Conservation (phyloP, 371 early-diverging fungal species). For the Mucor lusitanicus region DNA sequence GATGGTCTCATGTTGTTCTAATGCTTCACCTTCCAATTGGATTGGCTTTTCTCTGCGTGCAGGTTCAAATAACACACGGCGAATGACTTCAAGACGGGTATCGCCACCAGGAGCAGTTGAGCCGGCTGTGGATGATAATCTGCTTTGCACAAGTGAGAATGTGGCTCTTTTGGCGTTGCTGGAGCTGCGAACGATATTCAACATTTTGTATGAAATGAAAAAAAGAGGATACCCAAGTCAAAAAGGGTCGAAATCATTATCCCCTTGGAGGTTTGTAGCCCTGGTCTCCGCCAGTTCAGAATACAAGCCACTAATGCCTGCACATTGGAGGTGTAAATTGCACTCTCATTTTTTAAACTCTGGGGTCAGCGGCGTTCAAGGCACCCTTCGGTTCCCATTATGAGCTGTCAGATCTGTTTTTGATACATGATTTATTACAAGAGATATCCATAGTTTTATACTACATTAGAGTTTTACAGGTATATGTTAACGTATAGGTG, state of each 20-base stretch:
- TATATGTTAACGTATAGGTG: neutral
- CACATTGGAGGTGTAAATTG: neutral
- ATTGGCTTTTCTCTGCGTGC: conserved; percentile 47
- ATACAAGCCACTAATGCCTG: neutral
- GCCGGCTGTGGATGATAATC: conserved; percentile 1
- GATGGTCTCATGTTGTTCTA: conserved; percentile 73
- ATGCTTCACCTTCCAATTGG: conserved; percentile 46
- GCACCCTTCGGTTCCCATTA: neutral
- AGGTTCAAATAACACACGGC: conserved; percentile 71
- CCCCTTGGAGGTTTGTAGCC: conserved; percentile 1
- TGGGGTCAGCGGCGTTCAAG: neutral
- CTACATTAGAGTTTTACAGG: neutral
- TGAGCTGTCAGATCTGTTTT: neutral
- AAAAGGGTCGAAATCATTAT: neutral
- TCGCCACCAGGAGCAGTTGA: conserved; percentile 43
- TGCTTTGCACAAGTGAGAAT: conserved; percentile 5
- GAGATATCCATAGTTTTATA: too few species aligned
- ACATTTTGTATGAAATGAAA: neutral
- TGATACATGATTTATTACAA: neutral
- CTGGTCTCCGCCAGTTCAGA: neutral
- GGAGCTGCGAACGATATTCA: conserved; percentile 17
- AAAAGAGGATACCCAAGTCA: conserved; percentile 1
- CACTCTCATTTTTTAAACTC: neutral
- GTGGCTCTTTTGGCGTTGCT: conserved; percentile 10
- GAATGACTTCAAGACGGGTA: conserved; percentile 72